Evolutionary conservation across 2,329 filamentous ascomycete species (phyloP).

Genomic region (Aspergillus clavatus): DNA sequence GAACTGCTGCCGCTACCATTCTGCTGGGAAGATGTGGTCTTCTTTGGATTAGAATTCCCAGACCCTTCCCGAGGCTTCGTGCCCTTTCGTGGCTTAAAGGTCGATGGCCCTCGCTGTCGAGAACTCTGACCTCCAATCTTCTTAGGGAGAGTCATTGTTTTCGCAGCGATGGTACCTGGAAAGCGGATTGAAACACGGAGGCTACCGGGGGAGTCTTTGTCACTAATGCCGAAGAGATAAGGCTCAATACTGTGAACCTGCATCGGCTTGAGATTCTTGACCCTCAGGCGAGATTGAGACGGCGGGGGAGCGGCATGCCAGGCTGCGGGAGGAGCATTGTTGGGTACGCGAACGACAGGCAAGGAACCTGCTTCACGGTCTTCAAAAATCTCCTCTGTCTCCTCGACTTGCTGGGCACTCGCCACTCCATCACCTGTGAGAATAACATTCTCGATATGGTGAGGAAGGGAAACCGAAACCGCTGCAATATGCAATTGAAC

Average conservation of each 20-base stretch:
- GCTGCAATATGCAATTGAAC: conserved; percentile 47
- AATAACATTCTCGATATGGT: conserved; percentile 29
- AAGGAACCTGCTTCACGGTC: conserved; percentile 75
- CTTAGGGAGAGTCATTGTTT: conserved; percentile 36
- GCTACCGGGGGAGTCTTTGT: conserved; percentile 35
- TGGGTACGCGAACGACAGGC: conserved; percentile 65
- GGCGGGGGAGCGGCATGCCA: conserved; percentile 54
- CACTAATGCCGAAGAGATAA: conserved; percentile 37
- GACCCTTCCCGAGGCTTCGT: conserved; percentile 29
- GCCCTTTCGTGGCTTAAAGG: conserved; percentile 28
- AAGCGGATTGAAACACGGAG: conserved; percentile 43
- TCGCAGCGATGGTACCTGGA: conserved; percentile 44
- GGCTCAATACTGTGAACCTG: conserved; percentile 48
- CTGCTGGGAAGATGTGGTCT: conserved; percentile 21
- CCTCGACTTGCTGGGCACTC: conserved; percentile 65
- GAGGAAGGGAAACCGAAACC: conserved; percentile 68
- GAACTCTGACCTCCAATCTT: conserved; percentile 24
- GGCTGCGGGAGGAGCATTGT: conserved; percentile 56
- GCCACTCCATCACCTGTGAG: conserved; percentile 44
- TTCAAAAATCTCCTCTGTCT: conserved; percentile 75
- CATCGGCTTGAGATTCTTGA: conserved; percentile 52
- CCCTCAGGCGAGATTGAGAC: conserved; percentile 29
- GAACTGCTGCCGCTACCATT: conserved; percentile 18
- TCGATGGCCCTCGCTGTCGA: conserved; percentile 25
- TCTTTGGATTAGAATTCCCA: conserved; percentile 23